Percentiles rank a stretch among this genome's conserved stretches.
These are phyloP conservation scores for Oxytropis ochrocephala DNA, from an alignment of 306 rosid genomes.

Conservation along the genomic window DNA sequence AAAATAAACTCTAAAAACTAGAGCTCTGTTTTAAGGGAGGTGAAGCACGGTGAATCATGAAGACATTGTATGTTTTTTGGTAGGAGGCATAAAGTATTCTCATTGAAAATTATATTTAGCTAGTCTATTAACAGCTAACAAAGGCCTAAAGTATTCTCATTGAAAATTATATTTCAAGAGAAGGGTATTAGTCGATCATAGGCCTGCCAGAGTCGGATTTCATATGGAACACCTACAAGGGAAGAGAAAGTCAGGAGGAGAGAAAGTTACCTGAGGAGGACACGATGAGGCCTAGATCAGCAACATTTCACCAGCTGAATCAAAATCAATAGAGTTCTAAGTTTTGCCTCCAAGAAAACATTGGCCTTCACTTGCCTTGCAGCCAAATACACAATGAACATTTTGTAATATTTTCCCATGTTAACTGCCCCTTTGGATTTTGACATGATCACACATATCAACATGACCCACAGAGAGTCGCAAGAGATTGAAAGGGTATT, in stretches of 20 bases:
- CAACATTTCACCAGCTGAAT: conserved; percentile 25
- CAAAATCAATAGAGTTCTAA: conserved; percentile 16
- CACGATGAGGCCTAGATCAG: conserved; percentile 21
- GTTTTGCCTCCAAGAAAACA: conserved; percentile 2
- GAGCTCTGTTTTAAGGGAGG: neutral
- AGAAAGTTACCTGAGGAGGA: conserved; percentile 50
- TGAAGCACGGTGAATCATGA: neutral
- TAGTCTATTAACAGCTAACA: neutral
- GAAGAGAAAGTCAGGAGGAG: neutral
- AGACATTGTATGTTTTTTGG: neutral
- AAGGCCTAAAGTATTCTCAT: neutral
- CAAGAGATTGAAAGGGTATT: neutral
- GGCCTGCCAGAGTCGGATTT: neutral
- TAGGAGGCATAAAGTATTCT: no score
- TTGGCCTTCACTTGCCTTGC: conserved; percentile 8
- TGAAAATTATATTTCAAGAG: neutral
- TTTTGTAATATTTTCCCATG: conserved; percentile 21
- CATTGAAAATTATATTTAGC: no score
- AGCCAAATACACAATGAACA: conserved; percentile 19
- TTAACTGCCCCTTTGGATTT: neutral
- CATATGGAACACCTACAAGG: neutral
- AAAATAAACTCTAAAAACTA: neutral
- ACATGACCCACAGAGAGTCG: conserved; percentile 28
- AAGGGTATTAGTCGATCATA: conserved; percentile 6
- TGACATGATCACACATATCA: conserved; percentile 19